Evolutionary conservation across 192 early-diverging fungal species (phyloP).

Genomic region (Entomortierella beljakovae): DNA sequence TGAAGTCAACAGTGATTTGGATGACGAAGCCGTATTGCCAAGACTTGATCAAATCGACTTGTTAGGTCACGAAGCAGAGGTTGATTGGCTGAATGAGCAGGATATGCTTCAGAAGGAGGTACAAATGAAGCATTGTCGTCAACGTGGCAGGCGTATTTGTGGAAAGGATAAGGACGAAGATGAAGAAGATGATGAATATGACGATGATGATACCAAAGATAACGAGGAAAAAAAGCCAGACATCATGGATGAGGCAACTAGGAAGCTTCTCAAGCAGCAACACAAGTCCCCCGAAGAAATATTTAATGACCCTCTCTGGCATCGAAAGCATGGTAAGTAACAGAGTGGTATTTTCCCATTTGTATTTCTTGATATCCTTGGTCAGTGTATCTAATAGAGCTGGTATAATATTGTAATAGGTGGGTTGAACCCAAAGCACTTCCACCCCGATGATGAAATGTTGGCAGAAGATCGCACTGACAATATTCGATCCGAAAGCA

Average conservation of each 20-base stretch:
- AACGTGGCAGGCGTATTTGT: not conserved
- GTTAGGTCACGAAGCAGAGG: constrained; percentile 28
- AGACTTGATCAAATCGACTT: constrained; percentile 34
- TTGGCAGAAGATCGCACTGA: not conserved
- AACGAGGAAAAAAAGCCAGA: not conserved
- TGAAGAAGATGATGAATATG: not conserved
- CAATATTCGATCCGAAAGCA: not conserved
- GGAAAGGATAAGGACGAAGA: not conserved
- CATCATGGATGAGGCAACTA: not conserved
- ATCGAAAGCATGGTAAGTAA: constrained; percentile 27
- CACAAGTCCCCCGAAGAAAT: not conserved
- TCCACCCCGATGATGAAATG: not conserved
- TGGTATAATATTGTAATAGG: constrained; percentile 4
- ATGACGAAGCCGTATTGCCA: not conserved
- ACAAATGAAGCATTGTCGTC: constrained; percentile 3
- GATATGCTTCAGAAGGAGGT: not conserved
- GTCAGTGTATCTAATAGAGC: not conserved
- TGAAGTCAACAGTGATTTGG: not conserved
- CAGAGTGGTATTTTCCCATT: not conserved
- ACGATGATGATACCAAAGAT: not conserved
- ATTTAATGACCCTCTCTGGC: constrained; percentile 11
- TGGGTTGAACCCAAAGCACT: constrained; percentile 34
- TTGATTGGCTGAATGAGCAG: constrained; percentile 39
- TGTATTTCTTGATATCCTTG: not conserved
- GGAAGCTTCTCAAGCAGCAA: too few relatives aligned